Percentiles rank a stretch among this genome's conserved stretches.
Evolutionary conservation across 202 grass and related monocot species (phyloP).

Genomic region (Alloteropsis angusta): DNA sequence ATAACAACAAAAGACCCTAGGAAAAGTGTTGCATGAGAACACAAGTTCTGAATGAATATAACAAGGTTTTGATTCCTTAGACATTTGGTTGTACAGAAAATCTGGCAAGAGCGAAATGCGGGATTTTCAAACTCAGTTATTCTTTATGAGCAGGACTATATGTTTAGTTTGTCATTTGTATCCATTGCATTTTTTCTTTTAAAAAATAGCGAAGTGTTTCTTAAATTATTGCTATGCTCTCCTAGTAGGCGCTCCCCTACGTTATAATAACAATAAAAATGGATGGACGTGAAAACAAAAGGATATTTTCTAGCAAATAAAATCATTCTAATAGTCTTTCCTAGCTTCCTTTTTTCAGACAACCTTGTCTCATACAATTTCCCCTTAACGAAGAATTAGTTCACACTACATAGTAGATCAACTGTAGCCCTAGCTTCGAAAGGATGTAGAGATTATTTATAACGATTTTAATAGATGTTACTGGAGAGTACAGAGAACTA

Average conservation of each 20-base stretch:
- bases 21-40: not conserved
- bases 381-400: not conserved
- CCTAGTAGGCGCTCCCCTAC: not conserved
- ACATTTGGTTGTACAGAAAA: not conserved
- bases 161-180: not conserved
- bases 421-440: not conserved
- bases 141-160: not conserved
- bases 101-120: not conserved
- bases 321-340: not conserved
- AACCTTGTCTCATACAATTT: not conserved
- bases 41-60: not conserved
- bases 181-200: not conserved
- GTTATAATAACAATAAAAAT: not conserved
- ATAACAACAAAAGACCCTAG: not conserved
- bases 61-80: not conserved
- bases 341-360: not conserved
- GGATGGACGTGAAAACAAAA: not conserved
- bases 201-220: not conserved
- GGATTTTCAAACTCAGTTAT: not conserved
- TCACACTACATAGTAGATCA: not conserved
- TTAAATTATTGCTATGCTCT: not conserved
- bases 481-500: not conserved
- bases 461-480: not conserved
- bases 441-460: not conserved
- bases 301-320: not conserved